Percentiles rank a stretch among this genome's conserved stretches.
phyloP scores from a whole-genome alignment of 202 grass and related monocot genomes.

The Dendrocalamus latiflorus region DNA sequence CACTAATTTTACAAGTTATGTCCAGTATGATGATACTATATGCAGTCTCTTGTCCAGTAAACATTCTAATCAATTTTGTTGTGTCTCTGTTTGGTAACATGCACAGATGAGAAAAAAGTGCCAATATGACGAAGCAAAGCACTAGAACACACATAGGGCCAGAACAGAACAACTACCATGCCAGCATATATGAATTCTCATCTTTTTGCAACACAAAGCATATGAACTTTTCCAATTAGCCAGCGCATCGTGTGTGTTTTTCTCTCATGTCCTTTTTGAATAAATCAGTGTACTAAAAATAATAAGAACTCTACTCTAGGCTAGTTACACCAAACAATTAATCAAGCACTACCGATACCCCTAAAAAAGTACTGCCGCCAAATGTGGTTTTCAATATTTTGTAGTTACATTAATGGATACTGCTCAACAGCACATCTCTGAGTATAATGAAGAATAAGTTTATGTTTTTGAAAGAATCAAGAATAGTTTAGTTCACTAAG shows the following conservation, averaged over 20 bases:
- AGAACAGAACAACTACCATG: not conserved
- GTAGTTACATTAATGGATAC: not conserved
- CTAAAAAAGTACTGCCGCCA: not conserved
- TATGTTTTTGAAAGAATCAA: not conserved
- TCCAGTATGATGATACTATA: too few species aligned
- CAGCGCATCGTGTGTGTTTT: not conserved
- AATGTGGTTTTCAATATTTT: not conserved
- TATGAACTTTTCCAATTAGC: conserved; percentile 20
- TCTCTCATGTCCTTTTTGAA: not conserved
- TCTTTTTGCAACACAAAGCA: not conserved
- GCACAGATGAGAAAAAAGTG: conserved; percentile 5
- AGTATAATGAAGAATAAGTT: not conserved
- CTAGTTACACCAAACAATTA: not conserved
- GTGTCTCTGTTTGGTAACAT: conserved; percentile 10
- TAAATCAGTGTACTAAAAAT: not conserved
- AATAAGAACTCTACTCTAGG: not conserved
- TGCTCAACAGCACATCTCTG: conserved; percentile 2
- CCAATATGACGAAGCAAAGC: not conserved
- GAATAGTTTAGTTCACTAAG: conserved; percentile 16
- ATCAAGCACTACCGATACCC: too few species aligned
- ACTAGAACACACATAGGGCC: not conserved
- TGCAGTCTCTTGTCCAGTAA: too few species aligned
- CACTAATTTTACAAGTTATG: too few species aligned
- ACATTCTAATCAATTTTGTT: not conserved
- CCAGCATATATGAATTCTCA: not conserved